Conservation (phyloP, 2,329 filamentous ascomycete species). For the Penicillium sumatraense region DNA sequence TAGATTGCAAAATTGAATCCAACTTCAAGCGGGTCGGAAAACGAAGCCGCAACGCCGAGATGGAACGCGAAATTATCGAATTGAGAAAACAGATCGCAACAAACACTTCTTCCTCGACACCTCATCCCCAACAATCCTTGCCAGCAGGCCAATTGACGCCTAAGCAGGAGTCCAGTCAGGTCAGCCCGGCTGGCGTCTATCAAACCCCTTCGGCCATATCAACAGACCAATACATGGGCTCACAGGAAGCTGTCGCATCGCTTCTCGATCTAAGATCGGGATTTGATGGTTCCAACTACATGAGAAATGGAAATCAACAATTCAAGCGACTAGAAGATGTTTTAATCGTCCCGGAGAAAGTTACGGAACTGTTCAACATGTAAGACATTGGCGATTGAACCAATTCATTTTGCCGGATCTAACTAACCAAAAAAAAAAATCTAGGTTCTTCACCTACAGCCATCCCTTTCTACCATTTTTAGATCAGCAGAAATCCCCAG, state of each 20-base stretch:
- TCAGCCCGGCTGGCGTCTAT: conserved; percentile 38
- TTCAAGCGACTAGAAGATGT: conserved; percentile 59
- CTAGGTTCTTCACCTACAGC: conserved; percentile 67
- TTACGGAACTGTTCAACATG: conserved; percentile 51
- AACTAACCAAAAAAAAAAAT: background rate
- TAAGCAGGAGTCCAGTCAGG: conserved; percentile 43
- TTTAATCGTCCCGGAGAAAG: conserved; percentile 47
- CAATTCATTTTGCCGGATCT: background rate
- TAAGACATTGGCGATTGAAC: conserved; percentile 28
- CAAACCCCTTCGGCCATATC: conserved; percentile 42
- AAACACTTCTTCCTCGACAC: conserved; percentile 26
- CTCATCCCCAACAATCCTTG: conserved; percentile 31
- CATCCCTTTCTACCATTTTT: conserved; percentile 69
- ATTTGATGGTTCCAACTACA: conserved; percentile 46
- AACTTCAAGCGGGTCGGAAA: conserved; percentile 72
- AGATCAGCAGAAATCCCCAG: conserved; percentile 57
- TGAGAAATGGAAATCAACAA: conserved; percentile 56
- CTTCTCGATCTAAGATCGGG: conserved; percentile 55
- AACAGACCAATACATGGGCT: conserved; percentile 49
- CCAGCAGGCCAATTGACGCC: conserved; percentile 34
- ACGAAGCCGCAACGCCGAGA: conserved; percentile 66
- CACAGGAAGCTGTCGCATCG: conserved; percentile 56
- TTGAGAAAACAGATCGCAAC: conserved; percentile 53
- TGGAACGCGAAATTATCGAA: conserved; percentile 63
- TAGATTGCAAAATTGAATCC: conserved; percentile 69